Evolutionary conservation across 768 basidiomycete species (phyloP).

Genomic region (Rhodocollybia butyracea): DNA sequence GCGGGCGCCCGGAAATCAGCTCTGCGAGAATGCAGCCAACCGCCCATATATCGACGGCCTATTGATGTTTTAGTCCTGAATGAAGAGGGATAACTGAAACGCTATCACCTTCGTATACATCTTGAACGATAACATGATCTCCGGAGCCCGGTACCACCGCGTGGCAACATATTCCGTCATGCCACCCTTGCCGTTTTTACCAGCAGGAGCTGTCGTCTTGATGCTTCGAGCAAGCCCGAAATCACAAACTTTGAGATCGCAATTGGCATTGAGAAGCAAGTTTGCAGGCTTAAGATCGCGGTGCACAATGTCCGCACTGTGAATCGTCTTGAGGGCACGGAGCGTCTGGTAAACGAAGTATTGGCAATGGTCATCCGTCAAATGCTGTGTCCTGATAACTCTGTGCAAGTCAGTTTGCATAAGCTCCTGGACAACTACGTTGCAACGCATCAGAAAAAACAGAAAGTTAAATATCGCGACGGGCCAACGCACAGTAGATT

Average conservation of each 20-base stretch:
- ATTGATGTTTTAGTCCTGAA: background rate
- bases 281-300: conserved; percentile 86
- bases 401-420: conserved; percentile 92
- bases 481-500: conserved; percentile 62
- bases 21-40: conserved; percentile 79
- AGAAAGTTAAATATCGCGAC: no score
- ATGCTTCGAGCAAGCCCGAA: conserved; percentile 79
- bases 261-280: conserved; percentile 83
- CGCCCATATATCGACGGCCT: conserved; percentile 73
- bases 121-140: conserved; percentile 94
- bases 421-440: conserved; percentile 77
- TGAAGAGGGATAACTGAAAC: background rate
- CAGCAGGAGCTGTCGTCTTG: conserved; percentile 41
- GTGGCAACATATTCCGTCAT: conserved; percentile 91
- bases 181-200: conserved; percentile 62
- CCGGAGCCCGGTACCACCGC: conserved; percentile 26
- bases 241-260: conserved; percentile 87
- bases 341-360: conserved; percentile 86
- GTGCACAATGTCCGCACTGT: conserved; percentile 80
- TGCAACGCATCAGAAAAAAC: conserved; percentile 6
- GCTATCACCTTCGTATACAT: conserved; percentile 68
- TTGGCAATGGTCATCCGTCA: conserved; percentile 16
- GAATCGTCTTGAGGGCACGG: conserved; percentile 84
- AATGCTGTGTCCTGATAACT: conserved; percentile 71
- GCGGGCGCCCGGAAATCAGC: conserved; percentile 73